Base-by-base conservation (phyloP, 2,329 filamentous ascomycete species). In the Cucurbitaria berberidis region DNA sequence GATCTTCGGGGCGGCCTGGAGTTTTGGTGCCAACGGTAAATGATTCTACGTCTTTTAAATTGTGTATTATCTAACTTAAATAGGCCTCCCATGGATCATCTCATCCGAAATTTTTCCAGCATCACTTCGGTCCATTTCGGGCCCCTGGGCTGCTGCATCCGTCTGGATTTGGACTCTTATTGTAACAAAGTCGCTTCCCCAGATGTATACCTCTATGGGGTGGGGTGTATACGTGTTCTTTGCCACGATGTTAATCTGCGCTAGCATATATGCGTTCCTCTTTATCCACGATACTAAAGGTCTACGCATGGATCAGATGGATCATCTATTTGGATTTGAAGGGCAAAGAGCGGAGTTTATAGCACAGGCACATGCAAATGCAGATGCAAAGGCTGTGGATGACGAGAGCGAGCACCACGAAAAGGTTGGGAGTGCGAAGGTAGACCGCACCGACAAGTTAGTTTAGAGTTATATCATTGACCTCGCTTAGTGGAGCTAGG, bases 11-110 rank as follows among this genome's bases (percentile, higher is more conserved):
- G 72, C 67, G 42, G 27, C 0, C 38, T 40, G 35, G 10, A 5
- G 5, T 5, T 26, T 26, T 40, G 26, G 11, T 34, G n/a, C 13
- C 26, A 34, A 41, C 6, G n/a, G 3, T 34, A 16, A n/a, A 24
- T 24, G n/a, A 5, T 26, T 5, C 24, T 26, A 26, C 9, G 24
- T 26, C 24, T 26, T 5, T 26, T 26, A 5, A 5, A 26, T 5
- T 9, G 5, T 26, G 24, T 21, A 27, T 50, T 11, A 62, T 63
- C 1, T 78, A 74, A 26, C 24, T 34, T 68, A 72, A 1, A 78
- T 78, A 41, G 76, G 76, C 2, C 56, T 78, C 0, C 76, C 75
- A 0, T 78, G 76, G 75, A 78, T 78, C 54, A 74, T 78, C n/a
- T 75, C 73, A 1, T 69, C 76, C 1, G 76, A 78, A 57, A 78